Base-by-base conservation (phyloP, 331 rosid species). In the Malus hybrid region DNA sequence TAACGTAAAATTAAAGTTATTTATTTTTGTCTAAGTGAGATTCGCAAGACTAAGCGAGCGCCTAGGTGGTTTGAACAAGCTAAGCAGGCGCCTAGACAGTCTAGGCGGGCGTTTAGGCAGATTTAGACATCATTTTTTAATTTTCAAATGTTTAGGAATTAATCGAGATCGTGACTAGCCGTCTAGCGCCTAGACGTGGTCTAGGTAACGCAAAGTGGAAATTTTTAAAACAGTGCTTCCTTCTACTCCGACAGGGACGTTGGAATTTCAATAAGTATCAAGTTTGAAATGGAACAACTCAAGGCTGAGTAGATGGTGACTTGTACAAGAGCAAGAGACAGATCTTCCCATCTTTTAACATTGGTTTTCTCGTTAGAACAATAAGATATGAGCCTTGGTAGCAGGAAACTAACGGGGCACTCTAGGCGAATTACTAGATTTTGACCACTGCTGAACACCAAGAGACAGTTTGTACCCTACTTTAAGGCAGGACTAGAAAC, bases 1-100 rank as follows among this genome's bases (percentile, higher is more conserved):
- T 31, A 31, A 31, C 32, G 32, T 1, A 42, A 42, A 10, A 42
- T 42, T 0, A 42, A 42, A 42, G 13, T 10, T 42, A 10, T 42
- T 4, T 42, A 42, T 42, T 42, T 42, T 0, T 42, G 4, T 42
- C 13, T 42, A 42, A 42, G 13, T 42, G 13, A 42, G 48, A 42
- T 10, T 42, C 0, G 13, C 48, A 42, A 42, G 1, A 24, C 5
- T 10, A 42, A 0, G 4, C 0, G 13, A 0, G 5, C 0, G 48
- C 48, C 1, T 42, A 42, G 48, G 48, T 1, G 1, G 48, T 42
- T 0, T 39, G 46, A 39, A 39, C 12, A 39, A 1, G 46, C 46
- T 39, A 39, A 0, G 13, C 13, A 0, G 1, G 13, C 0, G 4
- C 46, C 0, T 39, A 39, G 4, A 0, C 0, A 0, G 5, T 39